Base-by-base conservation (phyloP, 106 monocot species). In the Dioscorea zingiberensis region DNA sequence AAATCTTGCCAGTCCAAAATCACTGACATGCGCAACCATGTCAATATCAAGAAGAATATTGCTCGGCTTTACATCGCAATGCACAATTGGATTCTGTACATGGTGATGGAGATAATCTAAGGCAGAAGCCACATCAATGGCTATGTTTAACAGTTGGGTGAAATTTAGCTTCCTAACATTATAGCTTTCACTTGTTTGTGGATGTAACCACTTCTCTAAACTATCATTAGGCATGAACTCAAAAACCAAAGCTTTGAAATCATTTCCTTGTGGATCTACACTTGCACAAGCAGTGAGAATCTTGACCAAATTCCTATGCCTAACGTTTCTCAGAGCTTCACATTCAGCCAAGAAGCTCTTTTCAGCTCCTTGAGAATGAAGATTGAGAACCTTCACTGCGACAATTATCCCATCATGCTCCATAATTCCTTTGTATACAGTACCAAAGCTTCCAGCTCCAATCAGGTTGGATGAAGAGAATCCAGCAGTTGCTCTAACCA, bases 51-150 rank as follows among this genome's bases (percentile, higher is more conserved):
- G 66, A 70, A 86, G 86, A 66, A 82, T 54, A 29, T 86, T 86
- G 48, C 78, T 86, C 9, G 85, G 81, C 48, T 86, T 81, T 48
- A 86, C 49, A 63, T 82, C 81, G 51, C 81, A 81, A 60, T 86
- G 86, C 15, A 79, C 61, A 30, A 79, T 73, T 3, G 78, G 69
- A 1, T 44, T 38, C 2, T n/a, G 2, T 15, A 72, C 44, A 49
- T 79, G 13, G 56, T 70, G 59, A 58, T 86, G 86, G 21, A 86
- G 86, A 27, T 86, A 79, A n/a, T 78, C 75, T 32, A 86, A 2
- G 44, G 82, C 81, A 25, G 65, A 47, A 2, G 75, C 81, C 17
- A 86, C 82, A 46, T 82, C 78, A 9, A 82, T 72, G 47, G 72
- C 75, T 47, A 86, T 78, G 19, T 75, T 78, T 27, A 86, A 25